A percentile compares a stretch with the other conserved stretches of the same genome.
Conservation (phyloP, 805 yeast genomes). For the Yamadazyma kitorensis region DNA sequence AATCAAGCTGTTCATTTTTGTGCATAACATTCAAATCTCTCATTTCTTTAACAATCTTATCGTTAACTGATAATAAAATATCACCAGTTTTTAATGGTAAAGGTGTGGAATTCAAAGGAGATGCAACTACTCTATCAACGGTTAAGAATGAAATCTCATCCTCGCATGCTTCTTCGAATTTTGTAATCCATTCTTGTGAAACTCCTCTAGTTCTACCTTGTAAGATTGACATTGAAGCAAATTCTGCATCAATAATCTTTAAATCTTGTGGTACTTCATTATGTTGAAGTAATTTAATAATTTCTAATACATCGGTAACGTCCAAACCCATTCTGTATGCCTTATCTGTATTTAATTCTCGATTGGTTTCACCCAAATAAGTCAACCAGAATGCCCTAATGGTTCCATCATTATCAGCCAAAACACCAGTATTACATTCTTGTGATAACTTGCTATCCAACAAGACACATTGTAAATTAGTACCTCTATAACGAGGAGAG, state of each 20-base stretch:
- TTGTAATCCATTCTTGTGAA: slow-evolving; percentile 74
- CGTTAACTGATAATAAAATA: slow-evolving; percentile 70
- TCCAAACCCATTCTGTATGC: slow-evolving; percentile 75
- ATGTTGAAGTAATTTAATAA: slow-evolving; percentile 53
- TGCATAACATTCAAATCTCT: slow-evolving; percentile 60
- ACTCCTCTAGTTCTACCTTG: slow-evolving; percentile 87
- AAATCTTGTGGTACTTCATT: slow-evolving; percentile 49
- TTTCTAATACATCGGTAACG: slow-evolving; percentile 58
- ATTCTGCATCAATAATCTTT: slow-evolving; percentile 77
- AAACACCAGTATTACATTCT: slow-evolving; percentile 76
- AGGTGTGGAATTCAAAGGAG: slow-evolving; percentile 23
- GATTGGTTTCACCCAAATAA: slow-evolving; percentile 70
- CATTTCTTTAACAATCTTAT: slow-evolving; percentile 58
- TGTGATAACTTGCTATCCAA: slow-evolving; percentile 70
- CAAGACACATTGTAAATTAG: slow-evolving; percentile 73
- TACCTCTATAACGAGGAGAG: slow-evolving; percentile 81
- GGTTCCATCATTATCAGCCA: slow-evolving; percentile 74
- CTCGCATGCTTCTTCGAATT: slow-evolving; percentile 57
- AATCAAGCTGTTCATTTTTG: slow-evolving; percentile 41
- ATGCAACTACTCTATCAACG: slow-evolving; percentile 64
- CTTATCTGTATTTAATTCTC: slow-evolving; percentile 51
- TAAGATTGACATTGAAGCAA: slow-evolving; percentile 61
- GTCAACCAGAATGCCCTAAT: slow-evolving; percentile 85
- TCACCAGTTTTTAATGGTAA: slow-evolving; percentile 62
- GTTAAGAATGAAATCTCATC: slow-evolving; percentile 73